Evolutionary conservation across 352 stramenopile genomes (phyloP).

Genomic region (Phytophthora melonis): DNA sequence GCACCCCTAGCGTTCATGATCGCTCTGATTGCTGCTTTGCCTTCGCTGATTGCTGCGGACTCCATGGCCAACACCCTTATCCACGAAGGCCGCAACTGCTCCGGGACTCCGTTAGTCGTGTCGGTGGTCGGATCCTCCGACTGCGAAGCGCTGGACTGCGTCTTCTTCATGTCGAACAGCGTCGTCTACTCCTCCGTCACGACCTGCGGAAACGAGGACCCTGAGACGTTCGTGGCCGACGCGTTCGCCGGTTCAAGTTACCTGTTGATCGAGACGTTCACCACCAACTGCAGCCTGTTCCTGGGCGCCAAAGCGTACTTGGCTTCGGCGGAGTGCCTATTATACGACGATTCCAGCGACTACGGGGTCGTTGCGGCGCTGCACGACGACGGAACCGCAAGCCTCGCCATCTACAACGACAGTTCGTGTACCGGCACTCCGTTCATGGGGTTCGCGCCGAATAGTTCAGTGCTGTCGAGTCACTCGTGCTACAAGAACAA

Average conservation of each 20-base stretch:
- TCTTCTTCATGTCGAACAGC: constrained; percentile 13
- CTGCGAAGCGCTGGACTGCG: constrained; percentile 22
- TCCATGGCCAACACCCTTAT: constrained; percentile 17
- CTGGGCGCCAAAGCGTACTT: constrained; percentile 24
- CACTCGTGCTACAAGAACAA: constrained; percentile 36
- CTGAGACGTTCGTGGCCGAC: constrained; percentile 18
- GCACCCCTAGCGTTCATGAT: constrained; percentile 1
- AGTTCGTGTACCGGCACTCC: constrained; percentile 22
- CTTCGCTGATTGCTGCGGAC: not conserved
- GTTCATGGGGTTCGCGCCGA: constrained; percentile 21
- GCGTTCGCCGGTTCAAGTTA: constrained; percentile 23
- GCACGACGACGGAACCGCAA: constrained; percentile 30
- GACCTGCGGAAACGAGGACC: constrained; percentile 15
- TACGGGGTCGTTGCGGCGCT: constrained; percentile 23
- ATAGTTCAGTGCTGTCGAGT: constrained; percentile 21
- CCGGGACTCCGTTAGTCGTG: constrained; percentile 29
- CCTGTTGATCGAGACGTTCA: constrained; percentile 34
- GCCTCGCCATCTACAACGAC: constrained; percentile 23
- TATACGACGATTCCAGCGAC: constrained; percentile 19
- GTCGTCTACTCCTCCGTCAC: constrained; percentile 22
- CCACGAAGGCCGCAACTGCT: constrained; percentile 25
- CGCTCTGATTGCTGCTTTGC: constrained; percentile 24
- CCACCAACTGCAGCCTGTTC: constrained; percentile 15
- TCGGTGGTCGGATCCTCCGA: constrained; percentile 16
- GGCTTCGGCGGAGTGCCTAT: constrained; percentile 18